Percentiles rank a stretch among this genome's conserved stretches.
Conservation (phyloP, 176 grass and related monocot genomes). For the sorghum (Sorghum bicolor) region DNA sequence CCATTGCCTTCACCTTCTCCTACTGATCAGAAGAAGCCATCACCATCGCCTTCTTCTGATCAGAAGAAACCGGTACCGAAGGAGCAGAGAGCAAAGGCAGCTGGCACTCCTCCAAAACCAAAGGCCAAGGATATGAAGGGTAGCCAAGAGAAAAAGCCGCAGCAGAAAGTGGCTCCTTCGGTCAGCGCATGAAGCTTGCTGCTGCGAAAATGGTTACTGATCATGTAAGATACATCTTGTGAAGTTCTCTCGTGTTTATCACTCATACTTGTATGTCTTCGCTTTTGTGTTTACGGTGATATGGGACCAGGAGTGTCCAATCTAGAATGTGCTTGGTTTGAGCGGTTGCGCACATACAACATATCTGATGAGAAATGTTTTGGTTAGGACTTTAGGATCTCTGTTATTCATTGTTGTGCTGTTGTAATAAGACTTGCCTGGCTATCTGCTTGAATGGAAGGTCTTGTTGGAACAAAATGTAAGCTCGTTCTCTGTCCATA, state of each 20-base stretch:
- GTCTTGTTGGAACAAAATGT: slow-evolving; percentile 31
- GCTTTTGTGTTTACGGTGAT: background rate
- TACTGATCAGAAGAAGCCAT: slow-evolving; percentile 37
- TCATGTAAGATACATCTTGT: slow-evolving; percentile 45
- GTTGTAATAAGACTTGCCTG: slow-evolving; percentile 45
- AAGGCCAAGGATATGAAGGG: slow-evolving; percentile 49
- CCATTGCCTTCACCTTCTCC: slow-evolving; percentile 20
- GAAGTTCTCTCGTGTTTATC: slow-evolving; percentile 12
- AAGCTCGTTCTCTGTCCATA: background rate
- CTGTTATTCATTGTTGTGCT: slow-evolving; percentile 38
- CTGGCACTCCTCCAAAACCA: slow-evolving; percentile 24
- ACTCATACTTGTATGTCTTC: background rate
- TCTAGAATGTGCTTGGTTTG: slow-evolving; percentile 48
- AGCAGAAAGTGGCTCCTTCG: slow-evolving; percentile 14
- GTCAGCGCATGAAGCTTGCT: slow-evolving; percentile 19
- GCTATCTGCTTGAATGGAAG: slow-evolving; percentile 24
- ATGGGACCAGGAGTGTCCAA: slow-evolving; percentile 9
- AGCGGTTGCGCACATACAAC: slow-evolving; percentile 19
- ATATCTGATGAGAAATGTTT: slow-evolving; percentile 44
- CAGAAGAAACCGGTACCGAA: slow-evolving; percentile 23
- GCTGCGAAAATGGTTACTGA: background rate
- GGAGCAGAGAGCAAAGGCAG: slow-evolving; percentile 47
- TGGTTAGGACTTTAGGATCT: slow-evolving; percentile 42
- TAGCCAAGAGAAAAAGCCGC: slow-evolving; percentile 37
- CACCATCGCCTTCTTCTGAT: background rate